phyloP scores from a whole-genome alignment of 2,329 filamentous ascomycete species.

The Monosporascus ibericus region DNA sequence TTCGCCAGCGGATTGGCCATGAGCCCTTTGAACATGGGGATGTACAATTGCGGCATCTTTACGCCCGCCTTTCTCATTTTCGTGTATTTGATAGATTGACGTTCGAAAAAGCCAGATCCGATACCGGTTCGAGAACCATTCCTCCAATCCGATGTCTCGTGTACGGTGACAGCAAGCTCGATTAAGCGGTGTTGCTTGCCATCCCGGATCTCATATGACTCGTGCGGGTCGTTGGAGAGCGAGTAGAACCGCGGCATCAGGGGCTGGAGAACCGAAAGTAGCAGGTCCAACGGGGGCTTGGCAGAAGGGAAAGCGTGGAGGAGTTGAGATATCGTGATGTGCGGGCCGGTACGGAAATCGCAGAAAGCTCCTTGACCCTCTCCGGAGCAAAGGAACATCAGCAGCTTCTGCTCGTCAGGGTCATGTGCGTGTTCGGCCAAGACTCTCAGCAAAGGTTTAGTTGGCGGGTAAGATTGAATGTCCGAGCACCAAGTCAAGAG shows the following conservation, averaged over 20 bases:
- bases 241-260: constrained; percentile 99
- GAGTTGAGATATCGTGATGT: constrained; percentile 79
- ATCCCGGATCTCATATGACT: constrained; percentile 62
- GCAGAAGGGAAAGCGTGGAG: constrained; percentile 88
- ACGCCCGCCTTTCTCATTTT: constrained; percentile 58
- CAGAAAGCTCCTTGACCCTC: constrained; percentile 92
- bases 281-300: constrained; percentile 75
- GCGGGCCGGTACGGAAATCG: constrained; percentile 83
- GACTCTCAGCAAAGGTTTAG: constrained; percentile 77
- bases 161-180: constrained; percentile 94
- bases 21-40: constrained; percentile 97
- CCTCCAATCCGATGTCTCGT: constrained; percentile 77
- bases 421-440: constrained; percentile 79
- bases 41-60: constrained; percentile 55
- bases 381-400: constrained; percentile 77
- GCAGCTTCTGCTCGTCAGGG: constrained; percentile 79
- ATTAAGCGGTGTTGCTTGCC: constrained; percentile 72
- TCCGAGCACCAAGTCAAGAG: constrained; percentile 95
- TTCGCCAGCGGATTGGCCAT: constrained; percentile 95
- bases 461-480: constrained; percentile 86
- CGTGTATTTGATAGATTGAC: constrained; percentile 68
- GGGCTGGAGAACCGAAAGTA: constrained; percentile 75
- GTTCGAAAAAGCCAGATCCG: constrained; percentile 89
- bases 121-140: constrained; percentile 71
- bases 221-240: constrained; percentile 89